Base-by-base conservation (phyloP, 2,329 filamentous ascomycete genomes). In the Fusarium graminum region DNA sequence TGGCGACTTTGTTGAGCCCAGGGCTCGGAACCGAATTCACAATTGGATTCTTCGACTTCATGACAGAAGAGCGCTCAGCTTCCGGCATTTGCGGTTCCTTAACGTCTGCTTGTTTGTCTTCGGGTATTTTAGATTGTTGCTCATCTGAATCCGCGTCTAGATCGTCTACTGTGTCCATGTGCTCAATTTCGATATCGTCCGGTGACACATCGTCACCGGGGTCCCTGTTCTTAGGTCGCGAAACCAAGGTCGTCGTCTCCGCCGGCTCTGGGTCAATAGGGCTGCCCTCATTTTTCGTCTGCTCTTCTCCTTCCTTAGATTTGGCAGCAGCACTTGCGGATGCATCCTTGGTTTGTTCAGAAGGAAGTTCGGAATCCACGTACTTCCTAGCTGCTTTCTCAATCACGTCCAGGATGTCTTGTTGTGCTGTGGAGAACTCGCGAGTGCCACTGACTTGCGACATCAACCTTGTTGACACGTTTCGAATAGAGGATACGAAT, bases 351-450 rank as follows among this genome's bases (percentile, higher is more conserved):
- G 52, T 42, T 39, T 57, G 38, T 55, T 71, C 63, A 9, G 54
- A 42, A 13, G 59, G 34, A 28, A 49, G n/a, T 7, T 80, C 76
- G 9, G 78, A 77, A 9, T 79, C 78, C 2, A 87, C 74, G 53
- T 86, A 88, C 55, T 82, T 82, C 43, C 78, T 80, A 0, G 85
- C 81, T 4, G 85, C 86, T 36, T 77, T 78, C 57, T 82, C 80
- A 32, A 88, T 83, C 17, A 80, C 77, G 9, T 84, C 80, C 19
- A 88, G 70, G 6, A 83, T 79, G 9, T 85, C 81, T 54, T 82
- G 79, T 36, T 83, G 82, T 0, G 78, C 70, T 7, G 64, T 52
- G 7, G 76, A 74, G 40, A 78, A 72, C 34, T 74, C 68, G 56
- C 69, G 47, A 54, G 76, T 77, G 28, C 80, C 80, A 47, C 81